Evolutionary conservation across 2,329 filamentous ascomycete species (phyloP).

Genomic region (Aspergillus sp.): DNA sequence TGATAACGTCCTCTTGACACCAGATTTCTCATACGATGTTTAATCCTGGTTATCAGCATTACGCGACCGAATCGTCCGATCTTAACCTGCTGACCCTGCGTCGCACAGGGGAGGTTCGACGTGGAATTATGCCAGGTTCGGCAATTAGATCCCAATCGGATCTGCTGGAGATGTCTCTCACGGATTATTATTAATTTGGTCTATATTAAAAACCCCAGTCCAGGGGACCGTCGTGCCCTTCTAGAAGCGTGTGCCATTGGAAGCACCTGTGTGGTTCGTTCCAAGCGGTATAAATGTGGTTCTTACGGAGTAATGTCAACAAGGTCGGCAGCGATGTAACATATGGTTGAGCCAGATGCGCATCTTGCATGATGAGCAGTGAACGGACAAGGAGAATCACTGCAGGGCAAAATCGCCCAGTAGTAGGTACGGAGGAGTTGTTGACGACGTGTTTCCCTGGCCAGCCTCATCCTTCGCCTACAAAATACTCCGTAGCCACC

Average conservation of each 20-base stretch:
- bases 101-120: neutral
- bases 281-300: neutral
- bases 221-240: constrained; percentile 3
- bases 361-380: neutral
- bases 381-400: neutral
- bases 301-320: neutral
- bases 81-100: constrained; percentile 7
- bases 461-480: neutral
- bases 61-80: constrained; percentile 25
- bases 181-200: constrained; percentile 8
- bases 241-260: constrained; percentile 17
- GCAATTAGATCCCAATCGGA: constrained; percentile 6
- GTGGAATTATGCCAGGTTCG: constrained; percentile 3
- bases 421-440: neutral
- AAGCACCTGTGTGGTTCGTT: constrained; percentile 8
- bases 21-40: constrained; percentile 6
- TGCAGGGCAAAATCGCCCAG: neutral
- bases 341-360: neutral
- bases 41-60: constrained; percentile 21
- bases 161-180: neutral
- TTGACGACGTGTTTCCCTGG: neutral
- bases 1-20: constrained; percentile 3
- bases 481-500: constrained; percentile 6
- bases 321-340: neutral
- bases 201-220: neutral